Percentiles rank a stretch among this genome's conserved stretches.
Conservation (phyloP, 2,329 filamentous ascomycete species). For the Alternaria triticina region DNA sequence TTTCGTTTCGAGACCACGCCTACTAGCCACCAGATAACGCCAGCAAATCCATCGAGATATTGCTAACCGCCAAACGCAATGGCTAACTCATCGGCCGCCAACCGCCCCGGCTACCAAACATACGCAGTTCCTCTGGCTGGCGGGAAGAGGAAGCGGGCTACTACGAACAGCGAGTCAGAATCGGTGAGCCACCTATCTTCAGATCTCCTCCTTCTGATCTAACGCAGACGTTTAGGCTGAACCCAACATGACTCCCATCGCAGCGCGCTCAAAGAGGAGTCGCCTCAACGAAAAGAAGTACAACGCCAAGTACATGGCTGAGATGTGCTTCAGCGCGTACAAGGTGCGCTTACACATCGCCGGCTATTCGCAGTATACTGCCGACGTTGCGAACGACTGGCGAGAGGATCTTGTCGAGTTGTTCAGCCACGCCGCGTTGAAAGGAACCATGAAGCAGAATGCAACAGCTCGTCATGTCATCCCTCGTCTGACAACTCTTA, state of each 20-base stretch:
- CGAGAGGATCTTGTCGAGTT: conserved; percentile 3
- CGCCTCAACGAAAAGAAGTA: background rate
- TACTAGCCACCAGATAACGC: background rate
- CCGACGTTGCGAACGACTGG: background rate
- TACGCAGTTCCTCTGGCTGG: background rate
- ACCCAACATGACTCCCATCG: background rate
- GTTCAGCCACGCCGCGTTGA: conserved; percentile 1
- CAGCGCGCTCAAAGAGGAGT: background rate
- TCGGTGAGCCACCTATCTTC: background rate
- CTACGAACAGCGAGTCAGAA: background rate
- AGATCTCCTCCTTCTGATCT: background rate
- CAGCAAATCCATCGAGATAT: background rate
- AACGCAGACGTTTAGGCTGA: background rate
- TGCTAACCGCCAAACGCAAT: background rate
- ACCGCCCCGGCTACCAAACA: background rate
- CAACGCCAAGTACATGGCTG: conserved; percentile 13
- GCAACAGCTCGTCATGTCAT: conserved; percentile 2
- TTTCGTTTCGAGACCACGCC: background rate
- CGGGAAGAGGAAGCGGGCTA: conserved; percentile 3
- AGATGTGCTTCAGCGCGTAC: conserved; percentile 5
- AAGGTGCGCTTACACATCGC: background rate
- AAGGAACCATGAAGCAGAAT: background rate
- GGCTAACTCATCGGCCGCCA: background rate
- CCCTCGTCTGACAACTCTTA: conserved; percentile 4
- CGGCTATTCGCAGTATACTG: background rate